Evolutionary conservation across 345 rosid species (phyloP).

Genomic region (Rhodamnia rubescens): DNA sequence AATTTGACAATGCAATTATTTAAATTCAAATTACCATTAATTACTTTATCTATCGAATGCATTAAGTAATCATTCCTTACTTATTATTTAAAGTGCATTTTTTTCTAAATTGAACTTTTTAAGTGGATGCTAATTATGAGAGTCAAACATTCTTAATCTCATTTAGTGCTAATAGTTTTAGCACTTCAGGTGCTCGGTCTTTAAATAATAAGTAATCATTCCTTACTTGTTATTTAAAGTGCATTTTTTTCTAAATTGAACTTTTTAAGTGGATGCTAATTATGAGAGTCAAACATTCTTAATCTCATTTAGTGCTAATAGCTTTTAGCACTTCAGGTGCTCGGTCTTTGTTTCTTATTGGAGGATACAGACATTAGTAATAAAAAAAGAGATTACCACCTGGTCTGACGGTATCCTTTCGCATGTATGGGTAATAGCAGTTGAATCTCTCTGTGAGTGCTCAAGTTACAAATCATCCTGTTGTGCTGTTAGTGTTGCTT

Average conservation of each 20-base stretch:
- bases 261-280: not conserved
- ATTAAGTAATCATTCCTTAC: not conserved
- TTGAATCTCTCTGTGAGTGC: not conserved
- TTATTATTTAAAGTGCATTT: not conserved
- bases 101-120: not conserved
- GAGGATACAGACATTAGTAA: not conserved
- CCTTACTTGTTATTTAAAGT: not conserved
- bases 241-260: not conserved
- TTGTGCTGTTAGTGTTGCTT: not conserved
- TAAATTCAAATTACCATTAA: not conserved
- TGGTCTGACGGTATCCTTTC: not conserved
- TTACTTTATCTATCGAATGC: not conserved
- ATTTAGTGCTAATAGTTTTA: not conserved
- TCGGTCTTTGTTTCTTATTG: not conserved
- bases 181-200: not conserved
- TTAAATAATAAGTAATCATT: too few species aligned
- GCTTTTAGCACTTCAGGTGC: not conserved
- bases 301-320: not conserved
- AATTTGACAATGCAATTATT: not conserved
- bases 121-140: not conserved
- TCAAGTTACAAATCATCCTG: not conserved
- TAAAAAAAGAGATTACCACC: not conserved
- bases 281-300: not conserved
- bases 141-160: not conserved
- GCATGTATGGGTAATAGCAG: not conserved